Conservation (phyloP, 768 basidiomycete genomes). For the Suillus sp. region DNA sequence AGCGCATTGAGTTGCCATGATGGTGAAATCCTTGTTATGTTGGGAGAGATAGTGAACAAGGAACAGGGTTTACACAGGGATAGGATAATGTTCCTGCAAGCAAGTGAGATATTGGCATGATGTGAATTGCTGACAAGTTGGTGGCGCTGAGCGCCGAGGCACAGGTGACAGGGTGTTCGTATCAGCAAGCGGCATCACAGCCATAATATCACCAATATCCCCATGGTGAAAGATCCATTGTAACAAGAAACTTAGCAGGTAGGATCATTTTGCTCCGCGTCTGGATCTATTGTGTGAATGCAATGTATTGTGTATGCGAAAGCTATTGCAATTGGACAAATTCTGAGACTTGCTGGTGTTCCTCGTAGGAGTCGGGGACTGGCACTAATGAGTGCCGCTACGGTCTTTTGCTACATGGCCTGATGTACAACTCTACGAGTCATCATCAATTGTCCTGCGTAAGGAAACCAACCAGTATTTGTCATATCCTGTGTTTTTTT, state of each 20-base stretch:
- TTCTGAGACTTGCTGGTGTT: too few species aligned
- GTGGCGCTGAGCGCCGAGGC: not conserved
- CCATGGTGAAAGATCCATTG: not conserved
- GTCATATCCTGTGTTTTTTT: not conserved
- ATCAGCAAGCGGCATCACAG: not conserved
- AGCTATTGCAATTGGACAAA: not conserved
- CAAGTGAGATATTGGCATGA: not conserved
- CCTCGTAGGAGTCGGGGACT: too few species aligned
- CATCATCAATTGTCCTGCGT: not conserved
- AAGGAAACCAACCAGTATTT: not conserved
- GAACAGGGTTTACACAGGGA: not conserved
- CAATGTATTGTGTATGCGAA: not conserved
- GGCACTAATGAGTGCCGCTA: too few species aligned
- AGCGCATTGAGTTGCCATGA: slow-evolving; percentile 18
- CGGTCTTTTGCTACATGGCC: too few species aligned
- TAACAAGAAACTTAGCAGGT: not conserved
- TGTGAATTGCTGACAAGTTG: not conserved
- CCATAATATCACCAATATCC: not conserved
- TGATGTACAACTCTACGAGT: not conserved
- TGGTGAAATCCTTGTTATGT: not conserved
- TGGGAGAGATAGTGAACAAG: not conserved
- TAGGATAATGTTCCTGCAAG: not conserved
- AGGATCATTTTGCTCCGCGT: not conserved
- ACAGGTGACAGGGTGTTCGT: too few species aligned
- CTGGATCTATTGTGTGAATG: not conserved